Conservation (phyloP, 495 filamentous ascomycete species). For the Podospora pseudoanserina region DNA sequence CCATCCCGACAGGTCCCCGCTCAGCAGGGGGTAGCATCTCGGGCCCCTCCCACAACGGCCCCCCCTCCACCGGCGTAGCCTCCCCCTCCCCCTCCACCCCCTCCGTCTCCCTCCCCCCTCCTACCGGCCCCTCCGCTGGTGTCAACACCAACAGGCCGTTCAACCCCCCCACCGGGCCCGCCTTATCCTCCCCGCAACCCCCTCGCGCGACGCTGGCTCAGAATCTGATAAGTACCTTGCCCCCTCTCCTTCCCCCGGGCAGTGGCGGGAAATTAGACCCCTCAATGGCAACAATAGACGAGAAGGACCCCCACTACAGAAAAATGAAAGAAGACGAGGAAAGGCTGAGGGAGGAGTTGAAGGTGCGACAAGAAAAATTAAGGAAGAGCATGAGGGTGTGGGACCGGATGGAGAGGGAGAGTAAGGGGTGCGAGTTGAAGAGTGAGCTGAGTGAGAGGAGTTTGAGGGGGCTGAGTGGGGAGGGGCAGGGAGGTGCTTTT, state of each 20-base stretch:
- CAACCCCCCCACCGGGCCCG: slow-evolving; percentile 49
- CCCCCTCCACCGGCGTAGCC: slow-evolving; percentile 6
- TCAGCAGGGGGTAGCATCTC: slow-evolving; percentile 9
- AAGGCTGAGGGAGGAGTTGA: slow-evolving; percentile 41
- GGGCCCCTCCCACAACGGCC: slow-evolving; percentile 6
- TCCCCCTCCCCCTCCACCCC: slow-evolving; percentile 28
- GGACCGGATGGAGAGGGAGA: slow-evolving; percentile 45
- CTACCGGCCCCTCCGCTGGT: slow-evolving; percentile 19
- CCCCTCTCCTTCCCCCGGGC: slow-evolving; percentile 32
- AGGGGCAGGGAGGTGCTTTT: slow-evolving; percentile 43
- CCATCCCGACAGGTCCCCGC: slow-evolving; percentile 45
- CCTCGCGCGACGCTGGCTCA: slow-evolving; percentile 40
- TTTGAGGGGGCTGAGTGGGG: slow-evolving; percentile 43
- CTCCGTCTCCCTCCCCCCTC: slow-evolving; percentile 17
- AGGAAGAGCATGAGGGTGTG: slow-evolving; percentile 40
- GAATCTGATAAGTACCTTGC: slow-evolving; percentile 39
- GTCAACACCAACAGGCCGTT: slow-evolving; percentile 32
- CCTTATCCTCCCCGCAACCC: slow-evolving; percentile 26
- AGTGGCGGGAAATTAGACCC: slow-evolving; percentile 43
- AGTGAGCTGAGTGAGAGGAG: slow-evolving; percentile 44
- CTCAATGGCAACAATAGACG: slow-evolving; percentile 32
- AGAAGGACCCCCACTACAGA: slow-evolving; percentile 36
- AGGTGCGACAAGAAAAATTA: slow-evolving; percentile 44
- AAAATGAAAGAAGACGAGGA: slow-evolving; percentile 47
- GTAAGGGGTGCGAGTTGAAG: slow-evolving; percentile 41